phyloP scores from a whole-genome alignment of 352 stramenopile species.

The Blastocystis sp. region DNA sequence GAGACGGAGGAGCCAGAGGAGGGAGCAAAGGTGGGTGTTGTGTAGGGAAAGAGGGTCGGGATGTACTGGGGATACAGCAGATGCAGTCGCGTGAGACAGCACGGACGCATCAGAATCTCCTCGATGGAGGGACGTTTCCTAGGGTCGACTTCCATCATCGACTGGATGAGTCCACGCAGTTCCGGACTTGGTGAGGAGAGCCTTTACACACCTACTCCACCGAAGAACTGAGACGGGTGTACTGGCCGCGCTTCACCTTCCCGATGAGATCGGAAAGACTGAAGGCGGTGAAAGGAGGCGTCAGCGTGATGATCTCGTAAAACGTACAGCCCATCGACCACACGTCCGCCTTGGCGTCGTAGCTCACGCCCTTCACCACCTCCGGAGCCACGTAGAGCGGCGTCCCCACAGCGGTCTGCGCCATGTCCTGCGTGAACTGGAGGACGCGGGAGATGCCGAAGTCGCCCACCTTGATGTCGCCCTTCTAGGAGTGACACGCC shows the following conservation, averaged over 20 bases:
- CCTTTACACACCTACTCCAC: neutral
- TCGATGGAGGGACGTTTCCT: slow-evolving; percentile 5
- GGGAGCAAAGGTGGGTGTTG: neutral
- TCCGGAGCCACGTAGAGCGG: slow-evolving; percentile 86
- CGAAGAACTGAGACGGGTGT: slow-evolving; percentile 36
- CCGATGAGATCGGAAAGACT: slow-evolving; percentile 79
- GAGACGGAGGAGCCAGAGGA: neutral
- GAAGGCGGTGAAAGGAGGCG: slow-evolving; percentile 81
- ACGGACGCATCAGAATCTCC: neutral
- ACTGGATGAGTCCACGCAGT: neutral
- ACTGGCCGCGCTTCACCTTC: slow-evolving; percentile 66
- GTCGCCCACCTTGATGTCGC: slow-evolving; percentile 61
- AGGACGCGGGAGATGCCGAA: slow-evolving; percentile 56
- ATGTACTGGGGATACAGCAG: neutral
- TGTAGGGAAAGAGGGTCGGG: slow-evolving; percentile 23
- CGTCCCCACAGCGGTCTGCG: slow-evolving; percentile 79
- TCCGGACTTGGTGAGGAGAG: neutral
- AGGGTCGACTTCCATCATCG: slow-evolving; percentile 9
- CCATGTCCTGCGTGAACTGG: slow-evolving; percentile 54
- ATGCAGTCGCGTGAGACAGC: neutral
- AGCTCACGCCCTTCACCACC: slow-evolving; percentile 78
- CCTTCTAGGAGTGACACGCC: slow-evolving; percentile 61
- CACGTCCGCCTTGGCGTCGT: slow-evolving; percentile 86
- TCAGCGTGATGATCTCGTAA: slow-evolving; percentile 83
- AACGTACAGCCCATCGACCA: slow-evolving; percentile 85